Base-by-base conservation (phyloP, 345 rosid genomes). In the Clausena lansium region DNA sequence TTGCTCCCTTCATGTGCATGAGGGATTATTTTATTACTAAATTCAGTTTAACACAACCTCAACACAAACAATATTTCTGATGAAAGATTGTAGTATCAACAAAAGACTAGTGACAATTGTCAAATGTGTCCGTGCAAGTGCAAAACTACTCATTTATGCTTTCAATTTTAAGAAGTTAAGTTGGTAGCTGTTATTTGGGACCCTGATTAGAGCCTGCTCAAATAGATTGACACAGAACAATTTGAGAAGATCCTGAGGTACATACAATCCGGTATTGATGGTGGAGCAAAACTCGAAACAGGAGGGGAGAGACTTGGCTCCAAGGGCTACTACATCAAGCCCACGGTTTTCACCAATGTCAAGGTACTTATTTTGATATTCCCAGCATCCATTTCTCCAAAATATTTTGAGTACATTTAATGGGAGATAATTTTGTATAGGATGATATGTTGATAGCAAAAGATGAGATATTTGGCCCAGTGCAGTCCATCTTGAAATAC, bases 391-490 rank as follows among this genome's bases (percentile, higher is more conserved):
- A 22, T 36, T 36, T 73, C 10, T 15, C 7, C 0, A 14, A 19
- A 20, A 63, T 14, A 15, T 4, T 45, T n/a, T 30, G 33, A 27
- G 17, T 52, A 52, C 38, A 75, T 71, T 50, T 36, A 17, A 5
- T 20, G 47, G 47, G 38, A 68, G 45, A 69, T 62, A 15, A 71
- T 63, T 38, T 50, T 77, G 22, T 24, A 60, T 79, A 95, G 99
- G 99, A 95, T 57, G 93, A 93, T 65, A 95, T 95, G 99, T 73
- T 86, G 85, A 95, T 95, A 39, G 99, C 97, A 0, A 83, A 78
- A 76, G 99, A 95, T 1, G 99, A 93, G 90, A 95, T 95, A 65
- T 95, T 95, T 28, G 99, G 99, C 25, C 99, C 99, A 0, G 97
- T 95, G 63, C 99, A 93, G 83, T 80, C 97, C 74, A 93, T 95